Conservation (phyloP, 352 stramenopile genomes). For the Phytophthora pinifolia region DNA sequence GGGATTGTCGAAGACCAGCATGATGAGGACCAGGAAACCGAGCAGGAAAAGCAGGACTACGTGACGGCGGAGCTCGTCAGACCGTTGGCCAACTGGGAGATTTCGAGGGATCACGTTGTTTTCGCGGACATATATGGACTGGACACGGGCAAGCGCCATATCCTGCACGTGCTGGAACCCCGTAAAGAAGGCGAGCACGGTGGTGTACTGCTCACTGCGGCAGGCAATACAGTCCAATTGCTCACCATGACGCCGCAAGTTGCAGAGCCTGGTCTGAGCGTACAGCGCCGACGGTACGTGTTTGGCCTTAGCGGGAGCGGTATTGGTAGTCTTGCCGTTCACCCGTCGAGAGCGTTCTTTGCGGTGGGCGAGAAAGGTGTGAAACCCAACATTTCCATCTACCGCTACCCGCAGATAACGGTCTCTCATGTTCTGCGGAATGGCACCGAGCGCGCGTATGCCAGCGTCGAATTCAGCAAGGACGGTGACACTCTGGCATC, state of each 20-base stretch:
- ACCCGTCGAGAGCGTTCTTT: conserved; percentile 74
- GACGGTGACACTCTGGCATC: conserved; percentile 90
- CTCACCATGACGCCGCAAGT: conserved; percentile 45
- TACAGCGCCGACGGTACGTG: conserved; percentile 47
- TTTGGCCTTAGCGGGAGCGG: conserved; percentile 73
- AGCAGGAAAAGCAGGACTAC: conserved; percentile 27
- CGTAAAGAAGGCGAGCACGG: conserved; percentile 36
- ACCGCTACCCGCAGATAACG: conserved; percentile 74
- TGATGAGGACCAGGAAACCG: conserved; percentile 1
- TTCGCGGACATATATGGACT: conserved; percentile 67
- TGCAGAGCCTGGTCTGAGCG: conserved; percentile 14
- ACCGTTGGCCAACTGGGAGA: conserved; percentile 62
- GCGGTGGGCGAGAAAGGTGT: conserved; percentile 89
- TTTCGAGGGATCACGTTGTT: conserved; percentile 70
- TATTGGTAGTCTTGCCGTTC: conserved; percentile 69
- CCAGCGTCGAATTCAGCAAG: conserved; percentile 67
- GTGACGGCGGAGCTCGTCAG: conserved; percentile 39
- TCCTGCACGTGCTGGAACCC: conserved; percentile 69
- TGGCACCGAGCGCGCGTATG: conserved; percentile 86
- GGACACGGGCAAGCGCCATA: conserved; percentile 65
- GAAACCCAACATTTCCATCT: conserved; percentile 88
- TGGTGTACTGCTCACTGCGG: conserved; percentile 60
- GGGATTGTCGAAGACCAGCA: conserved; percentile 4
- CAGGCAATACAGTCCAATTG: conserved; percentile 75
- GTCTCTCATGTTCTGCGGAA: conserved; percentile 77